phyloP scores from a whole-genome alignment of 1,284 basidiomycete species.

The Fomitopsis schrenkii region DNA sequence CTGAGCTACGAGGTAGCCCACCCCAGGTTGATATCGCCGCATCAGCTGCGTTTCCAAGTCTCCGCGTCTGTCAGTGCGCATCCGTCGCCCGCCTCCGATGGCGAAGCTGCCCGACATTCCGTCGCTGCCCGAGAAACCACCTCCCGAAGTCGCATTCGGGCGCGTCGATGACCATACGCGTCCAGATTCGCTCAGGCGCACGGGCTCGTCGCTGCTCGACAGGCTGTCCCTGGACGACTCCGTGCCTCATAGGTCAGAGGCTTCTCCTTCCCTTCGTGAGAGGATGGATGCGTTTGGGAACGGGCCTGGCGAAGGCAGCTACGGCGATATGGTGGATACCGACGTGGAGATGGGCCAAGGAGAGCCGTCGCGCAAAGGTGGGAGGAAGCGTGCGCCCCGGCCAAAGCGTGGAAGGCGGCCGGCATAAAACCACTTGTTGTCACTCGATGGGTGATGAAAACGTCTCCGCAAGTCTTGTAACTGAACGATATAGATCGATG shows the following conservation, averaged over 20 bases:
- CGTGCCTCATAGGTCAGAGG: slow-evolving; percentile 6
- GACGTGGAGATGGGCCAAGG: slow-evolving; percentile 1
- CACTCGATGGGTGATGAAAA: not conserved
- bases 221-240: not conserved
- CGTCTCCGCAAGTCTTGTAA: not conserved
- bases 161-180: slow-evolving; percentile 1
- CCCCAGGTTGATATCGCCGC: slow-evolving; percentile 46
- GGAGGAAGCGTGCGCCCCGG: not conserved
- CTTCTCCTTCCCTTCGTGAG: slow-evolving; percentile 32
- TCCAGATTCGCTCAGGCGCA: slow-evolving; percentile 25
- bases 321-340: not conserved
- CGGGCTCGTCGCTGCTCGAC: slow-evolving; percentile 18
- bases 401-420: slow-evolving; percentile 7
- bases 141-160: not conserved
- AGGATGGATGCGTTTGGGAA: slow-evolving; percentile 36
- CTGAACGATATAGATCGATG: not conserved
- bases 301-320: slow-evolving; percentile 25
- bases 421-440: not conserved
- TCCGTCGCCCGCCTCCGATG: slow-evolving; percentile 9
- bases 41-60: slow-evolving; percentile 17
- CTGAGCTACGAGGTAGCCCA: slow-evolving; percentile 34
- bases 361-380: not conserved
- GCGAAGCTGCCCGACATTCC: slow-evolving; percentile 1
- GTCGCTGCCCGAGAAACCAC: not conserved
- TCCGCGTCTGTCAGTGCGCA: slow-evolving; percentile 24